phyloP scores from a whole-genome alignment of 1,139 yeast species.

The Suhomyces yuchorum region DNA sequence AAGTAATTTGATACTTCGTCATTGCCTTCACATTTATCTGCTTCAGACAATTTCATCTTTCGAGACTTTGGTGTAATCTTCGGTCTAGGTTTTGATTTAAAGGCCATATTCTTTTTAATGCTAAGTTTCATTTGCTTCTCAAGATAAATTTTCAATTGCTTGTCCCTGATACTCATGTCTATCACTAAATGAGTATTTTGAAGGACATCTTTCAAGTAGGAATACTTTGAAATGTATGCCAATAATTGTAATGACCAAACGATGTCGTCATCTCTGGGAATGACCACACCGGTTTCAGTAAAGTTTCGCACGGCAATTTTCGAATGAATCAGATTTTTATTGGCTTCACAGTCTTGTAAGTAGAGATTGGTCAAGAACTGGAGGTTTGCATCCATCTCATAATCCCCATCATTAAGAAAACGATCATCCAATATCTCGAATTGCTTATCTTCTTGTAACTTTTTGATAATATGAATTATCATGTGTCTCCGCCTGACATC shows the following conservation, averaged over 20 bases:
- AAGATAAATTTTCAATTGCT: slow-evolving; percentile 41
- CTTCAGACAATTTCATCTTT: slow-evolving; percentile 18
- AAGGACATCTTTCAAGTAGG: slow-evolving; percentile 70
- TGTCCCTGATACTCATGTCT: slow-evolving; percentile 55
- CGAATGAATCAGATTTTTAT: slow-evolving; percentile 28
- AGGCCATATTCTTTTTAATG: slow-evolving; percentile 33
- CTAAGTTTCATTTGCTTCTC: slow-evolving; percentile 42
- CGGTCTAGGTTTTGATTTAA: slow-evolving; percentile 31
- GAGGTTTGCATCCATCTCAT: slow-evolving; percentile 48
- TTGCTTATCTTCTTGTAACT: slow-evolving; percentile 43
- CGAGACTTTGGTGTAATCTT: slow-evolving; percentile 43
- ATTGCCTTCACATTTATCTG: slow-evolving; percentile 7
- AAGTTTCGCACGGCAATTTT: slow-evolving; percentile 62
- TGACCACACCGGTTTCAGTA: slow-evolving; percentile 68
- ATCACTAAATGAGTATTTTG: slow-evolving; percentile 68
- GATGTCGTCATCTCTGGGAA: slow-evolving; percentile 90
- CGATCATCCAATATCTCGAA: slow-evolving; percentile 38
- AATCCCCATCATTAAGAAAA: slow-evolving; percentile 35
- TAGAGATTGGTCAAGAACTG: slow-evolving; percentile 47
- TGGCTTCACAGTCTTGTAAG: slow-evolving; percentile 39
- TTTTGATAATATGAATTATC: slow-evolving; percentile 39
- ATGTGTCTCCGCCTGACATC: slow-evolving; percentile 42
- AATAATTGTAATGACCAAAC: slow-evolving; percentile 89
- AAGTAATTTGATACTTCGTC: slow-evolving; percentile 17
- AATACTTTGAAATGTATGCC: slow-evolving; percentile 91